These are phyloP conservation scores for Gliomastix tumulicola DNA, from an alignment of 2,329 filamentous ascomycete species.

Conservation along the genomic window DNA sequence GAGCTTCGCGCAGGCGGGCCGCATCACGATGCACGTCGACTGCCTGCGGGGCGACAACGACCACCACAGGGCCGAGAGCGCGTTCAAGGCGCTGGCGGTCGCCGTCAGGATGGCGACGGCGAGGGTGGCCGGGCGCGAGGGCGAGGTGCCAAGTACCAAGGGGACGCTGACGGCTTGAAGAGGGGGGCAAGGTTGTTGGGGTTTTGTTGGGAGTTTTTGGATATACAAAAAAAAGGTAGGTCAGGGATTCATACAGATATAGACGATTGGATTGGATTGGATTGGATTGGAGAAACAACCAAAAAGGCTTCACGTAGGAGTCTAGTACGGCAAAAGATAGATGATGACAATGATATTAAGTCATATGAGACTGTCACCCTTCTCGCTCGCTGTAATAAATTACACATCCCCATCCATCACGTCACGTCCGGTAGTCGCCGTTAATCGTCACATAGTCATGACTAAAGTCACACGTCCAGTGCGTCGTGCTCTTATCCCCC, in stretches of 20 bases:
- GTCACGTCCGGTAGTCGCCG: slow-evolving; percentile 59
- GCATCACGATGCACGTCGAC: slow-evolving; percentile 92
- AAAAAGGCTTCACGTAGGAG: background rate
- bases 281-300: background rate
- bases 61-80: slow-evolving; percentile 92
- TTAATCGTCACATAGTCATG: slow-evolving; percentile 72
- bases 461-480: slow-evolving; percentile 84
- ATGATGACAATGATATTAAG: too few species aligned
- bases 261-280: background rate
- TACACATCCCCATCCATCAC: too few species aligned
- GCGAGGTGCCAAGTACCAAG: slow-evolving; percentile 94
- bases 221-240: too few species aligned
- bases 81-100: slow-evolving; percentile 92
- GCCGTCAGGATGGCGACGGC: slow-evolving; percentile 73
- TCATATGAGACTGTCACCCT: too few species aligned
- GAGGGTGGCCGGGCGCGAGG: slow-evolving; percentile 71
- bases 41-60: slow-evolving; percentile 88
- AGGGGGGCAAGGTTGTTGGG: background rate
- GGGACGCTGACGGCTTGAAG: slow-evolving; percentile 65
- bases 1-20: slow-evolving; percentile 86
- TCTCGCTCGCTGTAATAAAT: too few species aligned
- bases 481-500: slow-evolving; percentile 59
- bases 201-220: too few species aligned
- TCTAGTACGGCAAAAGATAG: too few species aligned
- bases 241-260: background rate